These are phyloP conservation scores for Plasmodium gaboni DNA, from an alignment of 169 alveolate genomes.

Conservation along the genomic window DNA sequence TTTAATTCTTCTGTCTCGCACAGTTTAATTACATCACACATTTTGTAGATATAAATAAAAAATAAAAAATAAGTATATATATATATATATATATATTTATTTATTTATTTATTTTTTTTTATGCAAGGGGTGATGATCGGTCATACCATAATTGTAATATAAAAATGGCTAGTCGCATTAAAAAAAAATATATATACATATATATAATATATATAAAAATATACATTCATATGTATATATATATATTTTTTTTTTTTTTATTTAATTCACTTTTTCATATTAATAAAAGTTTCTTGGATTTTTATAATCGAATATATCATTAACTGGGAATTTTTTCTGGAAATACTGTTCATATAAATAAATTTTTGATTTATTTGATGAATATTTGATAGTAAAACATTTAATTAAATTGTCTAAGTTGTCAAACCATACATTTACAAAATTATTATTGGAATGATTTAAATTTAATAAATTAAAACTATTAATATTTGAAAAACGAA, in stretches of 20 bases:
- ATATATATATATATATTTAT: neutral
- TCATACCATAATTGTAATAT: too few species aligned
- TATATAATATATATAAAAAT: neutral
- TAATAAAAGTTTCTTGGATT: constrained; percentile 58
- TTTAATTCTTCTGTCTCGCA: constrained; percentile 31
- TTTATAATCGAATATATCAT: constrained; percentile 39
- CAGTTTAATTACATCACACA: constrained; percentile 26
- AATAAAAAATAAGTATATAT: neutral
- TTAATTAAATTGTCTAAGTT: constrained; percentile 64
- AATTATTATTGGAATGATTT: constrained; percentile 57
- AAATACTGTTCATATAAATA: constrained; percentile 58
- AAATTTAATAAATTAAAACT: constrained; percentile 68
- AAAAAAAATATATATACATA: neutral
- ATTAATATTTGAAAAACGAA: constrained; percentile 67
- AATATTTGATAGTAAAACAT: constrained; percentile 55
- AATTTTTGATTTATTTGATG: constrained; percentile 69
- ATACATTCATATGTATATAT: neutral
- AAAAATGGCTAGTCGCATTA: too few species aligned
- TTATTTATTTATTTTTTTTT: too few species aligned
- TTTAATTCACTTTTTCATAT: neutral
- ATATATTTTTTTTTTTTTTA: neutral
- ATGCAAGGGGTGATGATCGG: too few species aligned
- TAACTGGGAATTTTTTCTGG: constrained; percentile 44
- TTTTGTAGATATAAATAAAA: constrained; percentile 2
- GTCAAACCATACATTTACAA: constrained; percentile 66